Percentiles rank a stretch among this genome's conserved stretches.
phyloP scores from a whole-genome alignment of 2,329 filamentous ascomycete genomes.

The Fusarium brachygibbosum region DNA sequence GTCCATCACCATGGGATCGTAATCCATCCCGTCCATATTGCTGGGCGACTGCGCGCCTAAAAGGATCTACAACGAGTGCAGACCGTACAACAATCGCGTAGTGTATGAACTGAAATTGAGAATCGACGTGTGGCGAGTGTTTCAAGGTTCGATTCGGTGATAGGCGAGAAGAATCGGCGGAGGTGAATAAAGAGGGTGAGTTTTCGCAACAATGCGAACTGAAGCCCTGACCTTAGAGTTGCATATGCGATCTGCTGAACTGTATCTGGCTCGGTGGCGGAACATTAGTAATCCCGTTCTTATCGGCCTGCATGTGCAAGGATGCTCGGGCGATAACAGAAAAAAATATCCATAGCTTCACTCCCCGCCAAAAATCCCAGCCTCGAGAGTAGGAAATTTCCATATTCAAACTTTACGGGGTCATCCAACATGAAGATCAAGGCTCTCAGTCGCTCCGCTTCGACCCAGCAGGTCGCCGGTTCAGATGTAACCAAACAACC shows the following conservation, averaged over 20 bases:
- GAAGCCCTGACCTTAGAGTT: slow-evolving; percentile 34
- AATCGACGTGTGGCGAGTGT: neutral
- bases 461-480: slow-evolving; percentile 75
- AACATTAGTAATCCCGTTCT: slow-evolving; percentile 52
- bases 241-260: slow-evolving; percentile 43
- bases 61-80: slow-evolving; percentile 20
- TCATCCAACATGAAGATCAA: slow-evolving; percentile 68
- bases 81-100: slow-evolving; percentile 8
- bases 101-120: neutral
- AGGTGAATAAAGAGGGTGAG: slow-evolving; percentile 28
- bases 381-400: slow-evolving; percentile 28
- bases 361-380: slow-evolving; percentile 43
- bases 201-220: slow-evolving; percentile 44
- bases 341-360: slow-evolving; percentile 48
- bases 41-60: slow-evolving; percentile 32
- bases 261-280: slow-evolving; percentile 37
- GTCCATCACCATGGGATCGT: slow-evolving; percentile 72
- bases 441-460: slow-evolving; percentile 74
- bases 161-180: slow-evolving; percentile 4
- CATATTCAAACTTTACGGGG: neutral
- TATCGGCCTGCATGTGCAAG: slow-evolving; percentile 45
- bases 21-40: slow-evolving; percentile 66
- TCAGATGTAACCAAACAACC: slow-evolving; percentile 74
- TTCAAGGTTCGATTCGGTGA: neutral
- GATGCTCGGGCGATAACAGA: slow-evolving; percentile 47